These are phyloP conservation scores for Cutaneotrichosporon sp. DNA, from an alignment of 1,284 basidiomycete genomes.

Conservation along the genomic window DNA sequence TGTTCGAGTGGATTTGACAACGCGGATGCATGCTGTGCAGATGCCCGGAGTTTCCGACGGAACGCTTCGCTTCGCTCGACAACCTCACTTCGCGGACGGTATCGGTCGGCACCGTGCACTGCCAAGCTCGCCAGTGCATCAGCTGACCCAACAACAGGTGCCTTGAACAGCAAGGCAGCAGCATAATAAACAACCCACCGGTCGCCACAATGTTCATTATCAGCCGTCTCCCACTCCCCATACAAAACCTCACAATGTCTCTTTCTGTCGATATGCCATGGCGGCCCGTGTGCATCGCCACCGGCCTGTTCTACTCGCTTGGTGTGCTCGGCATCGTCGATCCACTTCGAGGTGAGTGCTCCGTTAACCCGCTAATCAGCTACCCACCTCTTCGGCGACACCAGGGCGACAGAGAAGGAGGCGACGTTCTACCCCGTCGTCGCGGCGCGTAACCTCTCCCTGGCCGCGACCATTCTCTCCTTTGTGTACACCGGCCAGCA, in stretches of 20 bases:
- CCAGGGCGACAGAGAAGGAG: neutral
- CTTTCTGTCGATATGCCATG: neutral
- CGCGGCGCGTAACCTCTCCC: constrained; percentile 7
- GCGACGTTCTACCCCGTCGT: constrained; percentile 8
- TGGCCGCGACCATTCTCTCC: neutral
- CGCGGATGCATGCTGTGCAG: neutral
- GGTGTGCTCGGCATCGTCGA: neutral
- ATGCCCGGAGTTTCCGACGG: neutral
- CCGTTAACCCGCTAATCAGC: neutral
- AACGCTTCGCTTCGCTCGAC: neutral
- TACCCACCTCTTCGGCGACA: neutral
- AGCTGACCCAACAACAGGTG: too few species aligned
- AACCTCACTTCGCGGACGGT: neutral
- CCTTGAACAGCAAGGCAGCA: too few species aligned
- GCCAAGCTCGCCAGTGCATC: too few species aligned
- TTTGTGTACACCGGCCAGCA: constrained; percentile 4
- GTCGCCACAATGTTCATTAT: too few species aligned
- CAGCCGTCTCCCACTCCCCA: neutral
- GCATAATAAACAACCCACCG: too few species aligned
- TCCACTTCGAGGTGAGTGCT: neutral
- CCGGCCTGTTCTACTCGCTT: neutral
- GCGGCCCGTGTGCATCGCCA: neutral
- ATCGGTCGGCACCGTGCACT: too few species aligned
- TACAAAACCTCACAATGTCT: neutral
- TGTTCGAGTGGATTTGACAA: neutral